phyloP scores from a whole-genome alignment of 1,284 basidiomycete species.

The Ceratobasidium sp. region DNA sequence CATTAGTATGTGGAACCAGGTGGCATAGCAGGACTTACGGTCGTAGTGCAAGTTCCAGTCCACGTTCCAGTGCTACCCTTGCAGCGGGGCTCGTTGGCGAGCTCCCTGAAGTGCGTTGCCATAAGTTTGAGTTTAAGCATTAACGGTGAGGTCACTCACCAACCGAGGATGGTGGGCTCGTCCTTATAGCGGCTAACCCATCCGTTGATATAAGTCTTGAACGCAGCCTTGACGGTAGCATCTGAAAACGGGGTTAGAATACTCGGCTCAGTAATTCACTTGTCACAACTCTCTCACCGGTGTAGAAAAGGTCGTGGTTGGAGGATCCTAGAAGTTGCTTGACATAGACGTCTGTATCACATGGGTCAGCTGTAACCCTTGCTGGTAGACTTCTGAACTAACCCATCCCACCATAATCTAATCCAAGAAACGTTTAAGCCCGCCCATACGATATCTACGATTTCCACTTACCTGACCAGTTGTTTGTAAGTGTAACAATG shows the following conservation, averaged over 20 bases:
- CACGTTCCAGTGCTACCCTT: slow-evolving; percentile 42
- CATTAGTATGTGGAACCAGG: not conserved
- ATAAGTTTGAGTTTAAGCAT: not conserved
- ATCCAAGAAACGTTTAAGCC: not conserved
- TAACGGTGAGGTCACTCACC: not conserved
- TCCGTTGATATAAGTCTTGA: slow-evolving; percentile 48
- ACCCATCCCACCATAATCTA: slow-evolving; percentile 65
- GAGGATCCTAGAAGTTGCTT: slow-evolving; percentile 51
- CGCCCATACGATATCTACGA: not conserved
- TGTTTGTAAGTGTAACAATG: slow-evolving; percentile 70
- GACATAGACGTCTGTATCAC: slow-evolving; percentile 59
- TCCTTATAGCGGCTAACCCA: slow-evolving; percentile 48
- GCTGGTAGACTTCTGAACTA: not conserved
- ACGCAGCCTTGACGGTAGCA: slow-evolving; percentile 33
- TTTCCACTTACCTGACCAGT: slow-evolving; percentile 58
- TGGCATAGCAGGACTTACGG: not conserved
- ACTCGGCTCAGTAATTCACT: not conserved
- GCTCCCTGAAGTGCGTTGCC: slow-evolving; percentile 30
- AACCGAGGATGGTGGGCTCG: slow-evolving; percentile 49
- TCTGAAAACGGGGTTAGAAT: slow-evolving; percentile 4
- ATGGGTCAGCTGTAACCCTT: not conserved
- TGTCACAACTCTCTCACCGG: slow-evolving; percentile 42
- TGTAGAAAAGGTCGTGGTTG: slow-evolving; percentile 63
- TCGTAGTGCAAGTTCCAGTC: slow-evolving; percentile 45
- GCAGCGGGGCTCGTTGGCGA: slow-evolving; percentile 51